These are phyloP conservation scores for Xylaria sp. DNA, from an alignment of 2,329 filamentous ascomycete species.

Conservation along the genomic window DNA sequence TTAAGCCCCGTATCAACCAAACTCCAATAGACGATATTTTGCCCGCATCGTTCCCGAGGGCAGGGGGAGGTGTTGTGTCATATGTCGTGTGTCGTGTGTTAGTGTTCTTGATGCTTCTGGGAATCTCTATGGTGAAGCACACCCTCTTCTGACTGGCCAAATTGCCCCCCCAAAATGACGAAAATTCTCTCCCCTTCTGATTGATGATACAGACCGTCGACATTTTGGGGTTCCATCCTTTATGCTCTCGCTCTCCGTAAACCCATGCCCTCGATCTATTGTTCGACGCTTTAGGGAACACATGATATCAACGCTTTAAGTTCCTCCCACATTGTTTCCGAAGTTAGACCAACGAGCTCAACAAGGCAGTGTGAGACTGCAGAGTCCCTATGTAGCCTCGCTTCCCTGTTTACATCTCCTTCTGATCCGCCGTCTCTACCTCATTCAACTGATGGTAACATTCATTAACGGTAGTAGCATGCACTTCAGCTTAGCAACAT, in stretches of 20 bases:
- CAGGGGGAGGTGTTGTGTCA: constrained; percentile 9
- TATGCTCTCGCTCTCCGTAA: constrained; percentile 11
- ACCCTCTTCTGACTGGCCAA: constrained; percentile 18
- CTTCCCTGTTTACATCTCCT: constrained; percentile 5
- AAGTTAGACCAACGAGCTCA: constrained; percentile 18
- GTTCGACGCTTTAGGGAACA: constrained; percentile 19
- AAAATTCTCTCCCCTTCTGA: constrained; percentile 12
- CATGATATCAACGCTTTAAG: constrained; percentile 23
- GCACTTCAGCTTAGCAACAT: constrained; percentile 68
- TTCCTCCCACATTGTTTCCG: background rate
- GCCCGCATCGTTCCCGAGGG: constrained; percentile 42
- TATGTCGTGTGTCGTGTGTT: too few relatives aligned
- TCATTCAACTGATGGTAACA: background rate
- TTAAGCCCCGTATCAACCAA: constrained; percentile 53
- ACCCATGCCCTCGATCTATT: constrained; percentile 21
- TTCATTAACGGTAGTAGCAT: background rate
- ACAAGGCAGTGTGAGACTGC: constrained; percentile 5
- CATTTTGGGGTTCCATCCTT: constrained; percentile 5
- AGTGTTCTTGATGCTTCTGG: constrained; percentile 21
- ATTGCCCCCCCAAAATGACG: constrained; percentile 23
- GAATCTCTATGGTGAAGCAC: constrained; percentile 30
- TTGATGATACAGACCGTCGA: constrained; percentile 27
- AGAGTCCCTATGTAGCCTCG: background rate
- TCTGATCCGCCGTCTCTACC: constrained; percentile 17
- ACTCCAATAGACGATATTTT: constrained; percentile 52